These are phyloP conservation scores for Mucuna pruriens DNA, from an alignment of 306 rosid species.

Conservation along the genomic window DNA sequence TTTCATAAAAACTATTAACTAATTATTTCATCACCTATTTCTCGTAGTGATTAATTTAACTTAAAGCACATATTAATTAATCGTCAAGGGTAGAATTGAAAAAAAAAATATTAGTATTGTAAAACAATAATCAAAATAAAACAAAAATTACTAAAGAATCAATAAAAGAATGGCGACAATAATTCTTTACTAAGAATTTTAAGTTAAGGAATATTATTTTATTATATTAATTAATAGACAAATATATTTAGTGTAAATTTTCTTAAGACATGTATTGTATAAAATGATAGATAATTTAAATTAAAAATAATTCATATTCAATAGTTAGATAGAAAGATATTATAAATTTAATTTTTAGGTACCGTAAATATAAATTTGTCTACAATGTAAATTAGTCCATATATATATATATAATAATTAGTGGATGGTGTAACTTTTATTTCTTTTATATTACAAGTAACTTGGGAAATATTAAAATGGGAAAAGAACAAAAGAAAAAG, in stretches of 20 bases:
- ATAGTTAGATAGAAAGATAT: background rate
- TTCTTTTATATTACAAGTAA: background rate
- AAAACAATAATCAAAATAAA: background rate
- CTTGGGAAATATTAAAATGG: background rate
- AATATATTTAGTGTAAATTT: background rate
- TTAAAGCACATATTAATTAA: background rate
- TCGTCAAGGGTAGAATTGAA: background rate
- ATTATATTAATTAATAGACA: background rate
- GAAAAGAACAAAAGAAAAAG: background rate
- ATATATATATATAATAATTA: too few species aligned
- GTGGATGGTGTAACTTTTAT: background rate
- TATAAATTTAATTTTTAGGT: too few species aligned
- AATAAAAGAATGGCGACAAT: too few species aligned
- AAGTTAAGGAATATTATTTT: background rate
- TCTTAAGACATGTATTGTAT: background rate
- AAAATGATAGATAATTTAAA: background rate
- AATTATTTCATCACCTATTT: background rate
- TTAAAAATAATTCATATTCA: background rate
- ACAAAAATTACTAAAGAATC: too few species aligned
- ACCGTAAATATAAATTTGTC: too few species aligned
- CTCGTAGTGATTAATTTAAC: background rate
- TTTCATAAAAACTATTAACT: background rate
- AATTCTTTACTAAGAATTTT: background rate
- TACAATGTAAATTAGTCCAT: too few species aligned
- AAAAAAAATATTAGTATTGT: background rate